A percentile compares a stretch with the other conserved stretches of the same genome.
Evolutionary conservation across 176 grass and related monocot species (phyloP).

Genomic region (Hordeum vulgare): DNA sequence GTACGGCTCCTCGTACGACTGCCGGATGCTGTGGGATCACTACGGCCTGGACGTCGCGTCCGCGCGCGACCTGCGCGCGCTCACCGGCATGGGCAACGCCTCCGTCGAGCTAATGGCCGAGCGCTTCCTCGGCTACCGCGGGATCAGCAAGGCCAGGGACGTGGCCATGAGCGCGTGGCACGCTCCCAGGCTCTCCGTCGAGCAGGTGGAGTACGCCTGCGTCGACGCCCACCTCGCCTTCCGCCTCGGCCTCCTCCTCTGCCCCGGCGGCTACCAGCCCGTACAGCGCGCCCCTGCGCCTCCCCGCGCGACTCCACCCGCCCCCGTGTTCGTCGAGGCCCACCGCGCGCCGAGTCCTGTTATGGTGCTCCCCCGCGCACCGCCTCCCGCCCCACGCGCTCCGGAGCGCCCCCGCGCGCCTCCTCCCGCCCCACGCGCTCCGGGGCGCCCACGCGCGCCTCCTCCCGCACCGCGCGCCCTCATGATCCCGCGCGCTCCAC

Average conservation of each 20-base stretch:
- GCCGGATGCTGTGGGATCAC: slow-evolving; percentile 14
- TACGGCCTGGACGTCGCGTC: slow-evolving; percentile 1
- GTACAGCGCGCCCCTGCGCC: neutral
- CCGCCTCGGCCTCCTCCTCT: slow-evolving; percentile 24
- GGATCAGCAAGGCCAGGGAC: neutral
- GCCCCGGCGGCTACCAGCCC: neutral
- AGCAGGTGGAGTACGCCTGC: slow-evolving; percentile 36
- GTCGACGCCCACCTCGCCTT: slow-evolving; percentile 42
- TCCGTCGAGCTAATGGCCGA: slow-evolving; percentile 30
- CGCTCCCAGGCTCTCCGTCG: neutral
- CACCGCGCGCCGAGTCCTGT: neutral
- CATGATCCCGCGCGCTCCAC: too few relatives aligned
- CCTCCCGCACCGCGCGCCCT: too few relatives aligned
- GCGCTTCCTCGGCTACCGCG: slow-evolving; percentile 14
- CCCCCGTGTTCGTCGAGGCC: neutral
- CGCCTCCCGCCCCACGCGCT: too few relatives aligned
- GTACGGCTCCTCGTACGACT: neutral
- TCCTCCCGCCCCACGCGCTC: neutral
- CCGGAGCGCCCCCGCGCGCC: too few relatives aligned
- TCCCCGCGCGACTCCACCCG: neutral
- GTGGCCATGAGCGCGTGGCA: slow-evolving; percentile 36
- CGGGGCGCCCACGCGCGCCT: too few relatives aligned
- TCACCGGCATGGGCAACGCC: slow-evolving; percentile 26
- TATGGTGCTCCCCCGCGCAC: neutral
- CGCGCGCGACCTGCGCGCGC: neutral